Conservation (phyloP, 2,329 filamentous ascomycete species). For the Xylariaceae sp. region DNA sequence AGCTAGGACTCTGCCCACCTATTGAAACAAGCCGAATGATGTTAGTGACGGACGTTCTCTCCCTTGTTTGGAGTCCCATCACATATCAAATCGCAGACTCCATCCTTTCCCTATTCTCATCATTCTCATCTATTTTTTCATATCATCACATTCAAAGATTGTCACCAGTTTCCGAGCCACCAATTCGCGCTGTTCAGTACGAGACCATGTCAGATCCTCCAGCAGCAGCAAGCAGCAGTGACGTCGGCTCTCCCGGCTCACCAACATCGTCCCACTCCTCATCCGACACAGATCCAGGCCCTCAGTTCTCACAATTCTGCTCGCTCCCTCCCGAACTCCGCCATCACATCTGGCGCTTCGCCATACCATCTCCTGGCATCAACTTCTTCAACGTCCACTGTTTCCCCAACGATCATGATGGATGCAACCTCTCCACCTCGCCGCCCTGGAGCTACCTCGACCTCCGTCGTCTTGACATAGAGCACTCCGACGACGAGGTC, state of each 20-base stretch:
- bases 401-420: conserved; percentile 30
- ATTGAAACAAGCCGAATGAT: too few relatives aligned
- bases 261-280: not conserved
- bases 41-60: too few relatives aligned
- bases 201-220: not conserved
- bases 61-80: too few relatives aligned
- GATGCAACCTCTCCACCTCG: conserved; percentile 26
- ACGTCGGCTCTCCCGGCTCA: not conserved
- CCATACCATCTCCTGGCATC: conserved; percentile 25
- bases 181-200: too few relatives aligned
- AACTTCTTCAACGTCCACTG: conserved; percentile 34
- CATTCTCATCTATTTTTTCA: not conserved
- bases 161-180: too few relatives aligned
- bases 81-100: too few relatives aligned
- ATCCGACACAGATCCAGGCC: not conserved
- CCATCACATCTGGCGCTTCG: conserved; percentile 25
- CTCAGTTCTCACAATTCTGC: conserved; percentile 22
- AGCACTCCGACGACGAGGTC: conserved; percentile 25
- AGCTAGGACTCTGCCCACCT: too few relatives aligned
- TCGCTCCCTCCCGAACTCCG: conserved; percentile 29
- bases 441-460: conserved; percentile 29
- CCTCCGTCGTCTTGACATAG: conserved; percentile 26
- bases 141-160: conserved; percentile 2
- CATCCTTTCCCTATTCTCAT: too few relatives aligned
- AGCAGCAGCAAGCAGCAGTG: not conserved